Percentiles rank a stretch among this genome's conserved stretches.
These are phyloP conservation scores for Hemisphaericaspora nanyangensis DNA, from an alignment of 805 yeast species.

Conservation along the genomic window DNA sequence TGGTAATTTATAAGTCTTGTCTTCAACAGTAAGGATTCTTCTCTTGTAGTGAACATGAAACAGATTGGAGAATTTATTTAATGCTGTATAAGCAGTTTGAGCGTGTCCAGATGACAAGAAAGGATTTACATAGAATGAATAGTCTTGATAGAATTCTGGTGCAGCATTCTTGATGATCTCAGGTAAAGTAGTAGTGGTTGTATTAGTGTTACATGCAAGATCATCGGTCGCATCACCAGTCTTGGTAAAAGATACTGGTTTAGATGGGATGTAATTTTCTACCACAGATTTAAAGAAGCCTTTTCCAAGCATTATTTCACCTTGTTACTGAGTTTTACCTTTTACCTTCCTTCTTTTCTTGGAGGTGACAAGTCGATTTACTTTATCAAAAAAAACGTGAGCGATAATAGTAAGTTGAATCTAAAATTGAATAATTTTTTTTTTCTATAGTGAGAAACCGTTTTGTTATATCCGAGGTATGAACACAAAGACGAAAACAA, in stretches of 20 bases:
- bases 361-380: too few species aligned
- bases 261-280: constrained; percentile 19
- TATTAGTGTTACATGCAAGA: too few species aligned
- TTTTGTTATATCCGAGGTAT: too few species aligned
- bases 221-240: constrained; percentile 1
- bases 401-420: too few species aligned
- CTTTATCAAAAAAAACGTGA: too few species aligned
- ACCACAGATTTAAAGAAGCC: constrained; percentile 20
- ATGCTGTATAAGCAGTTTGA: constrained; percentile 48
- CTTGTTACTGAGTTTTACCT: too few species aligned
- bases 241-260: constrained; percentile 20
- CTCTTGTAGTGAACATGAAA: constrained; percentile 47
- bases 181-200: constrained; percentile 14
- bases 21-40: constrained; percentile 31
- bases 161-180: constrained; percentile 34
- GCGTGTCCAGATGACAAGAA: constrained; percentile 44
- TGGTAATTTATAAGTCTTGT: constrained; percentile 19
- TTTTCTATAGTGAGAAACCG: too few species aligned
- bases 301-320: constrained; percentile 2
- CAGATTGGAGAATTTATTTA: constrained; percentile 37
- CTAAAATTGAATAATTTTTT: too few species aligned
- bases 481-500: too few species aligned
- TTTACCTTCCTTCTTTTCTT: too few species aligned
- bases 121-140: constrained; percentile 43
- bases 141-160: constrained; percentile 38